These are phyloP conservation scores for Magnusiomyces tetraspermus DNA, from an alignment of 1,139 yeast genomes.

Conservation along the genomic window DNA sequence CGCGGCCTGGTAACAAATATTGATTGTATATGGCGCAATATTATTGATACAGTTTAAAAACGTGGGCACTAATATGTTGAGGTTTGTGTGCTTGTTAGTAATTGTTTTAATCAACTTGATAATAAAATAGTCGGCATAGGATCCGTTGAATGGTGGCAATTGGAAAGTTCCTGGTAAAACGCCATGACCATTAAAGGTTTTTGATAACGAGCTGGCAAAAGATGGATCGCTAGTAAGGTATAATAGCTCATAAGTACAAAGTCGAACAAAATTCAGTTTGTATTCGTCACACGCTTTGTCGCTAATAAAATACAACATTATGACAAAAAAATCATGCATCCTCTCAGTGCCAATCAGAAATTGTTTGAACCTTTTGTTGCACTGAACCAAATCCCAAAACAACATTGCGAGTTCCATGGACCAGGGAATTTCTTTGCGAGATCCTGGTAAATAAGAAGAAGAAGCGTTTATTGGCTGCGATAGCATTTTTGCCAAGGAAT, in stretches of 20 bases:
- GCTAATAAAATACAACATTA: slow-evolving; percentile 48
- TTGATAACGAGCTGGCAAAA: slow-evolving; percentile 24
- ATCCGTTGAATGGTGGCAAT: slow-evolving; percentile 25
- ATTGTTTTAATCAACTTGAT: slow-evolving; percentile 23
- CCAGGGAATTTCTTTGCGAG: slow-evolving; percentile 28
- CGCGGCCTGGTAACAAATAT: slow-evolving; percentile 49
- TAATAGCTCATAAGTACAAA: slow-evolving; percentile 52
- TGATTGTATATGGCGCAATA: slow-evolving; percentile 28
- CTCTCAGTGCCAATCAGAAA: slow-evolving; percentile 40
- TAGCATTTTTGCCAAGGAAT: slow-evolving; percentile 28
- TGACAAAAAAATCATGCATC: slow-evolving; percentile 46
- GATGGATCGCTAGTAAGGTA: slow-evolving; percentile 46
- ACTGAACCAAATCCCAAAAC: slow-evolving; percentile 69
- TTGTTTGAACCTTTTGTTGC: slow-evolving; percentile 43
- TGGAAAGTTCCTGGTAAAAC: slow-evolving; percentile 26
- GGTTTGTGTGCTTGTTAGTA: slow-evolving; percentile 15
- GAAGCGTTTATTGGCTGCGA: slow-evolving; percentile 30
- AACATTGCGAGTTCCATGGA: slow-evolving; percentile 46
- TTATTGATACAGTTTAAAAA: slow-evolving; percentile 29
- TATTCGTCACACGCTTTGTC: slow-evolving; percentile 38
- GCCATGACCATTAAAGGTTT: slow-evolving; percentile 24
- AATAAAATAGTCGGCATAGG: slow-evolving; percentile 31
- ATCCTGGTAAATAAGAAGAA: slow-evolving; percentile 29
- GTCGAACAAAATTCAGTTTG: slow-evolving; percentile 44
- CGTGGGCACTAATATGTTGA: slow-evolving; percentile 23